Evolutionary conservation across 2,329 filamentous ascomycete genomes (phyloP).

Genomic region (Colletotrichum magnum): DNA sequence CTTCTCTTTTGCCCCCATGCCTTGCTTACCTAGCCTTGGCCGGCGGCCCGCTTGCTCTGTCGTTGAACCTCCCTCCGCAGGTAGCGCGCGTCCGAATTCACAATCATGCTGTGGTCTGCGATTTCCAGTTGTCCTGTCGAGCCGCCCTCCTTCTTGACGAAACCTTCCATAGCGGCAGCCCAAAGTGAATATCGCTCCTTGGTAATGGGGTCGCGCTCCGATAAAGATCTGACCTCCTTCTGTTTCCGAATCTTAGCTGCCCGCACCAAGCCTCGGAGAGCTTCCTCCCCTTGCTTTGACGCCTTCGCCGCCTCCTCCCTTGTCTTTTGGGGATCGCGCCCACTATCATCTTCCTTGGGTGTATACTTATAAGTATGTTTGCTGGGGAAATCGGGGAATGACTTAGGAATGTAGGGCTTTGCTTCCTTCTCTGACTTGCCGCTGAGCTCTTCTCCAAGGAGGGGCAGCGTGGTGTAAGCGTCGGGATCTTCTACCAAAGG

Average conservation of each 20-base stretch:
- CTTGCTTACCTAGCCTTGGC: constrained; percentile 25
- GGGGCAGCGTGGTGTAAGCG: constrained; percentile 58
- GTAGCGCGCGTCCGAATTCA: constrained; percentile 69
- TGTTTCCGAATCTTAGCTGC: constrained; percentile 76
- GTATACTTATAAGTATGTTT: constrained; percentile 76
- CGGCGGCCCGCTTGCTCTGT: constrained; percentile 56
- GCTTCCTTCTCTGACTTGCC: constrained; percentile 69
- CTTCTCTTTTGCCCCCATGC: neutral
- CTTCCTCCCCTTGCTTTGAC: constrained; percentile 74
- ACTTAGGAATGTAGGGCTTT: constrained; percentile 69
- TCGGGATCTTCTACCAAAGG: constrained; percentile 55
- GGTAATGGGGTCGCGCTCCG: constrained; percentile 65
- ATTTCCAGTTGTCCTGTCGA: constrained; percentile 62
- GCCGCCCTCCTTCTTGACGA: constrained; percentile 59
- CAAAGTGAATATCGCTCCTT: constrained; percentile 71
- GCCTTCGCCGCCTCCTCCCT: constrained; percentile 72
- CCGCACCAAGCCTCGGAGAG: constrained; percentile 70
- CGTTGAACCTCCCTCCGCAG: constrained; percentile 68
- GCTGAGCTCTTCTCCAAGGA: constrained; percentile 69
- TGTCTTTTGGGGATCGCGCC: constrained; percentile 69
- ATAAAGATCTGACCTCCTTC: constrained; percentile 72
- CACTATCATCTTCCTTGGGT: constrained; percentile 62
- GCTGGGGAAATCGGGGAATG: constrained; percentile 74
- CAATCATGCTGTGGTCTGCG: constrained; percentile 75
- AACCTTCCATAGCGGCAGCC: constrained; percentile 72